Evolutionary conservation across 352 stramenopile genomes (phyloP), one percentile per base, ranked within the genome.

Genomic region (Phytophthora constricta): DNA sequence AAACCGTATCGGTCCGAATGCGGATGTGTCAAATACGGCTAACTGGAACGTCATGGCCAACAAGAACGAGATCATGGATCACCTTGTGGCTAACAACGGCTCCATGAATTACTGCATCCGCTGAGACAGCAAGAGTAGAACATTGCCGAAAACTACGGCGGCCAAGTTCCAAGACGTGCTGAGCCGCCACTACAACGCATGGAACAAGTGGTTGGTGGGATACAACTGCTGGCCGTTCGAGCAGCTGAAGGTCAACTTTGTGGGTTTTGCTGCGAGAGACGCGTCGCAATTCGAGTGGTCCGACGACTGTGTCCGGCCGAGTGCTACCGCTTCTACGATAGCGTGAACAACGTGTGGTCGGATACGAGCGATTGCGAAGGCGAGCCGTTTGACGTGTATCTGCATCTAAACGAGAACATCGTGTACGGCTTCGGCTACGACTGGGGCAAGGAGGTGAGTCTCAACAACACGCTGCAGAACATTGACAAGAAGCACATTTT

Each of bases 41-140:
- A 47, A 47, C 7, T 47, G 41, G 41, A 47, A 47, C 16, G 16
- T 47, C 41, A 47, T 47, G 41, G 41, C 17, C 14, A 47, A 47
- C 16, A 47, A 47, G 17, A 47, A 47, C 41, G 19, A 13, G 14
- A 73, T 77, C 58, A 72, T 66, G n/a, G 58, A 77, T 52, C 68
- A 76, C 31, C 57, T 76, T 52, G 68, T 72, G 57, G 27, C 28
- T 33, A 72, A 62, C 55, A 64, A 76, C 27, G 68, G 68, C 57
- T 69, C 65, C 19, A 42, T 76, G 41, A 69, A 60, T 53, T 72
- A 76, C 62, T 76, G 68, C 58, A n/a, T 76, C 4, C 68, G 68
- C 31, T 76, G 68, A 62, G 62, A 76, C 47, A 69, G 56, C 25
- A 26, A 37, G 31, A 71, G 52, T 22, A 59, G 72, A 26, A 76